A percentile compares a stretch with the other conserved stretches of the same genome.
Evolutionary conservation across 2,329 filamentous ascomycete genomes (phyloP).

Genomic region (Colletotrichum eleusines): DNA sequence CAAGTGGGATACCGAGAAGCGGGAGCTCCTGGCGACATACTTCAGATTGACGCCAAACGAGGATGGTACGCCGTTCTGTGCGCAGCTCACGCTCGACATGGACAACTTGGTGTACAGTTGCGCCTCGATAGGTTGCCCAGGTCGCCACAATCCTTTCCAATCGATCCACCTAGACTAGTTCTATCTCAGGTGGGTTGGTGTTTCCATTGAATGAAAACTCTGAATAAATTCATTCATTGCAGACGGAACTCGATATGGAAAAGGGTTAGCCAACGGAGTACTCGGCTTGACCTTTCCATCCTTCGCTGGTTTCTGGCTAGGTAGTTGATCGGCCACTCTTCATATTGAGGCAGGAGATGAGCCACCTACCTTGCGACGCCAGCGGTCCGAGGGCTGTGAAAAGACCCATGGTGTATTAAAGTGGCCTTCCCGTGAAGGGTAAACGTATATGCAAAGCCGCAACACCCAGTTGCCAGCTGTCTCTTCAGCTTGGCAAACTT

Average conservation of each 20-base stretch:
- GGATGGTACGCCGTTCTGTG: constrained; percentile 3
- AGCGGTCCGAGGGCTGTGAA: not conserved
- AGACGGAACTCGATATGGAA: not conserved
- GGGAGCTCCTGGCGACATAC: constrained; percentile 35
- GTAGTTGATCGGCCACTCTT: not conserved
- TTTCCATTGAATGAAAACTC: no score
- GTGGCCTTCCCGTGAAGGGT: constrained; percentile 21
- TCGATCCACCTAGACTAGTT: not conserved
- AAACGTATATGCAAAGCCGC: not conserved
- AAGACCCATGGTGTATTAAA: not conserved
- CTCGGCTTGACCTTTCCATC: not conserved
- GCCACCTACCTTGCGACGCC: not conserved
- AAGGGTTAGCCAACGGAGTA: not conserved
- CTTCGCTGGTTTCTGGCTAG: not conserved
- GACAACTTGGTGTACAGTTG: constrained; percentile 25
- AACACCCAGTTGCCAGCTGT: constrained; percentile 2
- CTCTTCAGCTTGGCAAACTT: constrained; percentile 27
- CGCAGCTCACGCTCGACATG: constrained; percentile 26
- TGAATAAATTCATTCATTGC: no score
- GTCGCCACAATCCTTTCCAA: constrained; percentile 11
- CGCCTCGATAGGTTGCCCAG: constrained; percentile 11
- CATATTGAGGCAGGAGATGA: not conserved
- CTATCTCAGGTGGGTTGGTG: not conserved
- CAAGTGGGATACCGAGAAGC: constrained; percentile 37
- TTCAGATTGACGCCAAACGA: constrained; percentile 26